Conservation (phyloP, 768 basidiomycete genomes). For the Mycena venus region DNA sequence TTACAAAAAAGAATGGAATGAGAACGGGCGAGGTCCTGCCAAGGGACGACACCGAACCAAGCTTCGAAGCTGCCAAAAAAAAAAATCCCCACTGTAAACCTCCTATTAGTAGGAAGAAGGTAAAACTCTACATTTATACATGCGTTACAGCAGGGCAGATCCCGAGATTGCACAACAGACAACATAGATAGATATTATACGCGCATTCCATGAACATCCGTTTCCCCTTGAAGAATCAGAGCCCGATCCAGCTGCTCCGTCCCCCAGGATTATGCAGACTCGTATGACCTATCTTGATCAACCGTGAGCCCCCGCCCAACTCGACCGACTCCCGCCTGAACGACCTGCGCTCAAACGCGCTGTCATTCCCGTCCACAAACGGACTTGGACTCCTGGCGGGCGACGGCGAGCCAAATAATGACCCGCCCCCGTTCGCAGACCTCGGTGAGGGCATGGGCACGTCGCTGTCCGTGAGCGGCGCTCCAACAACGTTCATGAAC, state of each 20-base stretch:
- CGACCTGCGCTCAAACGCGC: slow-evolving; percentile 16
- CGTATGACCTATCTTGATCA: slow-evolving; percentile 95
- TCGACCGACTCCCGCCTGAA: slow-evolving; percentile 28
- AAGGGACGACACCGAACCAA: no score
- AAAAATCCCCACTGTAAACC: no score
- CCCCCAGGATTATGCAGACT: slow-evolving; percentile 93
- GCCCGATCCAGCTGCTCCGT: slow-evolving; percentile 93
- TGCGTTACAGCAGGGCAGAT: no score
- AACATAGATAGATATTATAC: no score
- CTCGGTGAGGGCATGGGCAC: slow-evolving; percentile 39
- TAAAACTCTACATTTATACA: no score
- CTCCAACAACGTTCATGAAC: slow-evolving; percentile 76
- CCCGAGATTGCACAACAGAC: no score
- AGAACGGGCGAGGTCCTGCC: no score
- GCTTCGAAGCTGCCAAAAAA: no score
- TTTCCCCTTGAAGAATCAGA: no score
- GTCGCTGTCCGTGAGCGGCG: slow-evolving; percentile 47
- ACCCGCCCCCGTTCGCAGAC: slow-evolving; percentile 35
- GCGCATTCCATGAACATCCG: no score
- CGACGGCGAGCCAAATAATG: slow-evolving; percentile 27
- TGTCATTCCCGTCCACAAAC: slow-evolving; percentile 67
- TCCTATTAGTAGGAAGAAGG: no score
- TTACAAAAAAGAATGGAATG: no score
- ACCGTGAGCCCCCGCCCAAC: slow-evolving; percentile 47
- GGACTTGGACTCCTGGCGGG: slow-evolving; percentile 68